Conservation (phyloP, 148 eudicot species). For the Rhododendron griersonianum region DNA sequence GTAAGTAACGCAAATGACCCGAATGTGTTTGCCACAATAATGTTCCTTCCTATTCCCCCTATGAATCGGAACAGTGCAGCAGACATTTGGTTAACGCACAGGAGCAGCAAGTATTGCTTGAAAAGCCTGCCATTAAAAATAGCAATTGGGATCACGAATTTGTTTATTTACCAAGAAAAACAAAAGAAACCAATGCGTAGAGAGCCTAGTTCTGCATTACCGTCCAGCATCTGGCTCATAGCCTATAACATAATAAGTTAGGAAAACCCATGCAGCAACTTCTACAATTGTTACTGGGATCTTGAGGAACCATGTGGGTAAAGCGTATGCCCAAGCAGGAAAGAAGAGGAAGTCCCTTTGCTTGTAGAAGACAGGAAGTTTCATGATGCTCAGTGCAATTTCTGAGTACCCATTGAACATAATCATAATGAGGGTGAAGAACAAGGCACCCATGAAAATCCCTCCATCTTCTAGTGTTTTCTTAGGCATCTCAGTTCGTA, state of each 20-base stretch:
- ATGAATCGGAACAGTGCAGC: slow-evolving; percentile 59
- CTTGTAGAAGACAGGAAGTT: slow-evolving; percentile 28
- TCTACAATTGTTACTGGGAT: slow-evolving; percentile 21
- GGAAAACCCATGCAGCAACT: slow-evolving; percentile 18
- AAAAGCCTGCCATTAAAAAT: slow-evolving; percentile 41
- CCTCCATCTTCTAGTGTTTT: slow-evolving; percentile 8
- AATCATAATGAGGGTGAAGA: slow-evolving; percentile 15
- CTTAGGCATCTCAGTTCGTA: slow-evolving; percentile 19
- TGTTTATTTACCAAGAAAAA: neutral
- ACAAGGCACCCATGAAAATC: slow-evolving; percentile 21
- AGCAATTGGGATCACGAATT: neutral
- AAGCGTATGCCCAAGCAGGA: slow-evolving; percentile 30
- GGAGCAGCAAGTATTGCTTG: slow-evolving; percentile 50
- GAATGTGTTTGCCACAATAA: slow-evolving; percentile 77
- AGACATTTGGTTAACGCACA: slow-evolving; percentile 67
- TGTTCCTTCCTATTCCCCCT: slow-evolving; percentile 67
- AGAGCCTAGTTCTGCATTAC: slow-evolving; percentile 2
- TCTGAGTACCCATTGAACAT: slow-evolving; percentile 28
- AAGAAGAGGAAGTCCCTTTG: slow-evolving; percentile 29
- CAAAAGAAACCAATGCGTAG: neutral
- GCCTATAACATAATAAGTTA: slow-evolving; percentile 27
- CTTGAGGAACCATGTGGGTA: slow-evolving; percentile 30
- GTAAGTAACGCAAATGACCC: slow-evolving; percentile 62
- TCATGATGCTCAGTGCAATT: slow-evolving; percentile 21
- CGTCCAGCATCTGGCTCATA: slow-evolving; percentile 31